phyloP scores from a whole-genome alignment of 345 rosid species.

The Citropsis articulata region DNA sequence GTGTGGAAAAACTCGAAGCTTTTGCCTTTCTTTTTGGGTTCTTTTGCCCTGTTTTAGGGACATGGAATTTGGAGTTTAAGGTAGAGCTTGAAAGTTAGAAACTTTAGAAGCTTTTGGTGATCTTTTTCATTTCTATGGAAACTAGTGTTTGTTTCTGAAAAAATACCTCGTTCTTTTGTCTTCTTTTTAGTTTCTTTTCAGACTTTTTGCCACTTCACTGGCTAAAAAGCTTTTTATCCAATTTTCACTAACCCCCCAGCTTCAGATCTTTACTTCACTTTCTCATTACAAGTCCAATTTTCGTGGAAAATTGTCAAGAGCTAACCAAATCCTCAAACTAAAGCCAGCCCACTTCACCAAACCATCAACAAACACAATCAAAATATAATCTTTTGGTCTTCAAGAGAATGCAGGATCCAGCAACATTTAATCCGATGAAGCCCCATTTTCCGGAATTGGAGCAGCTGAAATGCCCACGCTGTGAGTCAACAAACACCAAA shows the following conservation, averaged over 20 bases:
- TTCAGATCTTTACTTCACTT: slow-evolving; percentile 5
- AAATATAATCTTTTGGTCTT: background rate
- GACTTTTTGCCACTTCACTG: slow-evolving; percentile 14
- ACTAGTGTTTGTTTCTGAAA: slow-evolving; percentile 7
- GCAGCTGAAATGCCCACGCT: slow-evolving; percentile 74
- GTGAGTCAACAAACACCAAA: slow-evolving; percentile 76
- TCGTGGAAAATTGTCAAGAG: background rate
- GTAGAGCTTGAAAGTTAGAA: background rate
- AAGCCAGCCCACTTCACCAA: background rate
- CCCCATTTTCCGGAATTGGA: slow-evolving; percentile 76
- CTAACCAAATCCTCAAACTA: background rate
- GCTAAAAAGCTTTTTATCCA: background rate
- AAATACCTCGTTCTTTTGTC: slow-evolving; percentile 5
- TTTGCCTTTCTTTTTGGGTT: background rate
- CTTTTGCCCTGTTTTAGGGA: background rate
- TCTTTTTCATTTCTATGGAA: slow-evolving; percentile 1
- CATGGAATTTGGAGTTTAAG: background rate
- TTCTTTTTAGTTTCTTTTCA: background rate
- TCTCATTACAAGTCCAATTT: background rate
- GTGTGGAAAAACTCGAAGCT: background rate
- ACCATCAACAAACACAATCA: background rate
- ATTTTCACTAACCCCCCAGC: background rate
- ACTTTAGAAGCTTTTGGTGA: too few relatives aligned
- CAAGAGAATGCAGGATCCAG: slow-evolving; percentile 51
- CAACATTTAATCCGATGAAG: slow-evolving; percentile 35